A percentile compares a stretch with the other conserved stretches of the same genome.
phyloP scores from a whole-genome alignment of 2,329 filamentous ascomycete genomes.

The Knufia fluminis region DNA sequence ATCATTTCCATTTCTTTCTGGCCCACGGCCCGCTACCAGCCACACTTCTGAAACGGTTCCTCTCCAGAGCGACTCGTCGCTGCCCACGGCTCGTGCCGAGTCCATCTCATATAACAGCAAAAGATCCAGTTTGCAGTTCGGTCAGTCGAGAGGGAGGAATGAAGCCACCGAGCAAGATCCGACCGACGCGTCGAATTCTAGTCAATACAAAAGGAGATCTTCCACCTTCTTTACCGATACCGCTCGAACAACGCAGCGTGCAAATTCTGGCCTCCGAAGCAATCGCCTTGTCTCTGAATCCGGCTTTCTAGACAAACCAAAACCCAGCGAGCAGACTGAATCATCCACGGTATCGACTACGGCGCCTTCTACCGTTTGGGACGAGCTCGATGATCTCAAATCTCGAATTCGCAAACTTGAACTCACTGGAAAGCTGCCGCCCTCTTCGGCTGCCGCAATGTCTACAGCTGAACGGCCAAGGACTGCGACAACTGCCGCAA shows the following conservation, averaged over 20 bases:
- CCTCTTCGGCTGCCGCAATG: constrained; percentile 72
- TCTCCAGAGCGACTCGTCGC: neutral
- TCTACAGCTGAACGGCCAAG: constrained; percentile 73
- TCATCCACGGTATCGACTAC: constrained; percentile 83
- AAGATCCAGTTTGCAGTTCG: constrained; percentile 16
- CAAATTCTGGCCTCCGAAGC: constrained; percentile 19
- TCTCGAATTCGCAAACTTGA: constrained; percentile 86
- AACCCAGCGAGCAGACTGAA: constrained; percentile 29
- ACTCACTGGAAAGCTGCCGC: constrained; percentile 74
- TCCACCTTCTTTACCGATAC: constrained; percentile 19
- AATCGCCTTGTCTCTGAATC: constrained; percentile 22
- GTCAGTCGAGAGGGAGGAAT: neutral
- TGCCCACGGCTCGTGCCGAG: neutral
- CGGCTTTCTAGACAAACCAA: constrained; percentile 27
- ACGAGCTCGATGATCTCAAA: constrained; percentile 91
- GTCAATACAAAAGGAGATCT: neutral
- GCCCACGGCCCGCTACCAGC: constrained; percentile 1
- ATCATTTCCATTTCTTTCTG: constrained; percentile 19
- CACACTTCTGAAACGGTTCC: neutral
- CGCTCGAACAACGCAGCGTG: constrained; percentile 10
- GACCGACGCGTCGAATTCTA: neutral
- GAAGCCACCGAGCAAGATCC: neutral
- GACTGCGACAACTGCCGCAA: constrained; percentile 84
- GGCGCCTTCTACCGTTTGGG: constrained; percentile 90
- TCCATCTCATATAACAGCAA: constrained; percentile 17